These are phyloP conservation scores for Solanum dulcamara DNA, from an alignment of 257 asterid species.

Conservation along the genomic window DNA sequence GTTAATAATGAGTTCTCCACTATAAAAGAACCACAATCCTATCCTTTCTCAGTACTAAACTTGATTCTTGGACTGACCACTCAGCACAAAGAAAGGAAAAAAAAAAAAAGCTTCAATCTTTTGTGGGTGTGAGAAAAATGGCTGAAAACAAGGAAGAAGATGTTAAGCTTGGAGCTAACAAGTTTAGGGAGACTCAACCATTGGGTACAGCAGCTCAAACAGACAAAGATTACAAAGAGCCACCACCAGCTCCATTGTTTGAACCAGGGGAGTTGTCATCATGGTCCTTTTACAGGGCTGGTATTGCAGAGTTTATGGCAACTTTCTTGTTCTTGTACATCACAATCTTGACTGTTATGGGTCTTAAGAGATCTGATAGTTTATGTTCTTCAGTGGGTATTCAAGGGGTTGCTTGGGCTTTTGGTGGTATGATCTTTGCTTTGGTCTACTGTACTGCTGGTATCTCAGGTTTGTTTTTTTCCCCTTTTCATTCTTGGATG, in stretches of 20 bases:
- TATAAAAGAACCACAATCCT: slow-evolving; percentile 18
- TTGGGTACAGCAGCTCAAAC: slow-evolving; percentile 58
- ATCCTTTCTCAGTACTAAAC: not conserved
- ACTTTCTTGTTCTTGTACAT: slow-evolving; percentile 58
- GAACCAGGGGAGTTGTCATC: slow-evolving; percentile 59
- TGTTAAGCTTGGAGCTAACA: slow-evolving; percentile 51
- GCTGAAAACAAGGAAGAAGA: slow-evolving; percentile 57
- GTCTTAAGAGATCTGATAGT: slow-evolving; percentile 17
- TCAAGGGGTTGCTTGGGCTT: slow-evolving; percentile 71
- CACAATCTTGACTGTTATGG: slow-evolving; percentile 53
- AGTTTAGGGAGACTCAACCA: slow-evolving; percentile 45
- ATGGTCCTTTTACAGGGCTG: slow-evolving; percentile 71
- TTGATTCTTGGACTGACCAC: not conserved
- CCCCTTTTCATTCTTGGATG: not conserved
- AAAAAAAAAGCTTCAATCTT: not conserved
- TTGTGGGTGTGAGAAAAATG: slow-evolving; percentile 13
- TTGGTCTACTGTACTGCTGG: slow-evolving; percentile 72
- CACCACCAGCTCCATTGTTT: slow-evolving; percentile 56
- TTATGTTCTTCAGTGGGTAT: slow-evolving; percentile 52
- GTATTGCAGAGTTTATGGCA: slow-evolving; percentile 61
- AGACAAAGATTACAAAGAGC: slow-evolving; percentile 54
- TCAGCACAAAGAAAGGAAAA: not conserved
- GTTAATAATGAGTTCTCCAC: not conserved
- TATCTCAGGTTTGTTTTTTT: slow-evolving; percentile 30
- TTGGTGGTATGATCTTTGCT: slow-evolving; percentile 68